A percentile compares a stretch with the other conserved stretches of the same genome.
These are phyloP conservation scores for Tuber borchii DNA, from an alignment of 495 filamentous ascomycete genomes.

Conservation along the genomic window DNA sequence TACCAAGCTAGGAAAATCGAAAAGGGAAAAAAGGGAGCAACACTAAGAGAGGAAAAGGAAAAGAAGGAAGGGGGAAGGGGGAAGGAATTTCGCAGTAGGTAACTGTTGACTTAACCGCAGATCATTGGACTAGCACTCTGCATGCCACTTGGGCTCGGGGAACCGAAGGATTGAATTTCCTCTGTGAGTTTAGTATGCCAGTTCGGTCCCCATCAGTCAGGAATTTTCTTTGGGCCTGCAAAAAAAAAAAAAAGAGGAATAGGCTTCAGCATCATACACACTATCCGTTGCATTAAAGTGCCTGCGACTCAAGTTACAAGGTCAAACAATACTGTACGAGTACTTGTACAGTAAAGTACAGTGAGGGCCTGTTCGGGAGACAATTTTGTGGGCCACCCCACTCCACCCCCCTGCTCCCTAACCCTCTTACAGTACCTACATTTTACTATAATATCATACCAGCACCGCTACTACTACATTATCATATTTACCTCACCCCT, in stretches of 20 bases:
- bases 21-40: neutral
- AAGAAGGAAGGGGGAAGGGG: neutral
- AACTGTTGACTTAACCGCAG: neutral
- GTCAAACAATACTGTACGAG: neutral
- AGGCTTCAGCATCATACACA: neutral
- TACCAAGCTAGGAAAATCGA: neutral
- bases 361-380: neutral
- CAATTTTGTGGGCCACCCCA: neutral
- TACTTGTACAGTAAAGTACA: neutral
- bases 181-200: neutral
- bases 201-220: neutral
- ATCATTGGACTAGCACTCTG: too few species aligned
- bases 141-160: neutral
- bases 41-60: neutral
- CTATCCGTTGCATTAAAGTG: neutral
- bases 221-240: neutral
- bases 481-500: slow-evolving; percentile 4
- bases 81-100: neutral
- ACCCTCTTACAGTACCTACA: neutral
- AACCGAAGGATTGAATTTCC: neutral
- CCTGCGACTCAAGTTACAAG: neutral
- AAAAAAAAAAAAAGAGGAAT: neutral
- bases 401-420: neutral
- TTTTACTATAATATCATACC: neutral
- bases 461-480: neutral